A percentile compares a stretch with the other conserved stretches of the same genome.
Evolutionary conservation across 225 moss, liverwort and hornwort species (phyloP).

Genomic region (Physcomitrellopsis africana): DNA sequence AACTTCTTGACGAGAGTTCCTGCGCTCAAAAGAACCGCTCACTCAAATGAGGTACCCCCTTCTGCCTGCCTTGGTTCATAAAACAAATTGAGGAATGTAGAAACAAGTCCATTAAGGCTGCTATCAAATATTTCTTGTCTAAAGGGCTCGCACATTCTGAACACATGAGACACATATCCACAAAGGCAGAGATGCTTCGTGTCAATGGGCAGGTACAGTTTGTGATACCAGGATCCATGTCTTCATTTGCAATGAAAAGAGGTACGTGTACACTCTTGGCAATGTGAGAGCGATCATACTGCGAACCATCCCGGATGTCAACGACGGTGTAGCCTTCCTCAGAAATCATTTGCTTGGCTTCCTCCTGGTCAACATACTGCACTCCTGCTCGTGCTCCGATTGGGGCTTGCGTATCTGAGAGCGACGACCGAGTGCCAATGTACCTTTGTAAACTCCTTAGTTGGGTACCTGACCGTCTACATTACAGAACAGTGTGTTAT

Average conservation of each 20-base stretch:
- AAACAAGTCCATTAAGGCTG: too few species aligned
- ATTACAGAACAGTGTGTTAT: background rate
- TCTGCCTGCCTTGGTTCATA: background rate
- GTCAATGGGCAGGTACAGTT: background rate
- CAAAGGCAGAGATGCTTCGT: too few species aligned
- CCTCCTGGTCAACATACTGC: conserved; percentile 70
- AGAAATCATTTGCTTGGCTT: conserved; percentile 74
- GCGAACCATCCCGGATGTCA: conserved; percentile 83
- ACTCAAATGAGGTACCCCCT: background rate
- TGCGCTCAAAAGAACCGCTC: conserved; percentile 30
- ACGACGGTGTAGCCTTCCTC: conserved; percentile 74
- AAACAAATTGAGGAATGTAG: too few species aligned
- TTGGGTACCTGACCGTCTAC: conserved; percentile 46
- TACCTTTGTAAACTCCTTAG: conserved; percentile 41
- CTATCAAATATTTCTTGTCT: too few species aligned
- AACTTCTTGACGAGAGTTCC: conserved; percentile 79
- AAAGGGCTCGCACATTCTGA: too few species aligned
- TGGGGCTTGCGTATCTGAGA: conserved; percentile 42
- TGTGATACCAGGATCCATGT: conserved; percentile 60
- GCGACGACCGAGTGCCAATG: conserved; percentile 47
- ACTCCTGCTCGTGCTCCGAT: conserved; percentile 65
- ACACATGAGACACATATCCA: too few species aligned
- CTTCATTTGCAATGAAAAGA: conserved; percentile 84
- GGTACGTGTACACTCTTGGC: conserved; percentile 71
- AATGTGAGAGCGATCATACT: conserved; percentile 78